These are phyloP conservation scores for Ensete ventricosum DNA, from an alignment of 176 grass and related monocot genomes.

Conservation along the genomic window DNA sequence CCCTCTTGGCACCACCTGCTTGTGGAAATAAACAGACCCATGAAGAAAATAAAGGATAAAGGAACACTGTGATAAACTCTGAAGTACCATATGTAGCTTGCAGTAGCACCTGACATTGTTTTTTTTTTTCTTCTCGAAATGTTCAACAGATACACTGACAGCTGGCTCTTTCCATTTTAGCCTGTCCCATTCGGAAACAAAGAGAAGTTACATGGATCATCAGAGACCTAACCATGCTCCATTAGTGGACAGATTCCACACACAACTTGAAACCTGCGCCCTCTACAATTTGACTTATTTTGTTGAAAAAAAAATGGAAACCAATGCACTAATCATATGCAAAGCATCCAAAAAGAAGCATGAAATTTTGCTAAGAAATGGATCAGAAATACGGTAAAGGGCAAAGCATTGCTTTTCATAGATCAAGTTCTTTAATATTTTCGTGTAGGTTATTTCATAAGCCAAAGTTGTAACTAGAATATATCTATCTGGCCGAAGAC, in stretches of 20 bases:
- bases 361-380: background rate
- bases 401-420: background rate
- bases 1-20: too few species aligned
- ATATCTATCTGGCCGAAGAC: too few species aligned
- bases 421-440: background rate
- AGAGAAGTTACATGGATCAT: background rate
- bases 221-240: background rate
- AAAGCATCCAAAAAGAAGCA: background rate
- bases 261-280: background rate
- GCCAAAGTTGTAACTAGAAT: background rate
- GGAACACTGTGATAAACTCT: too few species aligned
- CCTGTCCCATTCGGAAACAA: background rate
- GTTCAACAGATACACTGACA: too few species aligned
- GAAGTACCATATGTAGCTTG: too few species aligned
- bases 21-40: too few species aligned
- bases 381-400: background rate
- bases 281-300: background rate
- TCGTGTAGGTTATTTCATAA: background rate
- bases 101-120: too few species aligned
- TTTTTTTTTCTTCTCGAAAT: too few species aligned
- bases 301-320: background rate
- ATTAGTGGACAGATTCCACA: background rate
- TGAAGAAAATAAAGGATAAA: too few species aligned
- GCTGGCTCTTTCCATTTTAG: background rate
- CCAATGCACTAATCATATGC: background rate